phyloP scores from a whole-genome alignment of 306 rosid species.

The Acacia crassicarpa region DNA sequence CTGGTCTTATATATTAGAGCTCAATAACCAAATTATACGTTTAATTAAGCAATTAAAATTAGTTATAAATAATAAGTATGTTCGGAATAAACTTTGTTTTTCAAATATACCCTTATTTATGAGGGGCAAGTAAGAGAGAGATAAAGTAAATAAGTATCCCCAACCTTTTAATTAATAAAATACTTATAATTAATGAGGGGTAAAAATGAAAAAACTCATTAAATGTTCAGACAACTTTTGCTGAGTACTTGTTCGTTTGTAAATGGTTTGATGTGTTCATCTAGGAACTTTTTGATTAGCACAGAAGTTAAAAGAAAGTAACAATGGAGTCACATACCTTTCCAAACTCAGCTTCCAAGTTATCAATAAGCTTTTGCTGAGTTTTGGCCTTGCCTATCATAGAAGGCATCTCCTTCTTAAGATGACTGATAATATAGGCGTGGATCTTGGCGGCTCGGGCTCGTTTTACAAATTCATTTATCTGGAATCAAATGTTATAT shows the following conservation, averaged over 20 bases:
- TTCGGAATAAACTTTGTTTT: too few species aligned
- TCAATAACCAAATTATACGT: too few species aligned
- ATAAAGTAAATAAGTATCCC: too few species aligned
- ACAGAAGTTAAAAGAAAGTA: not conserved
- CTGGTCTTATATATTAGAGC: too few species aligned
- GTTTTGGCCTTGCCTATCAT: conserved; percentile 88
- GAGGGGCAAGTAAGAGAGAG: too few species aligned
- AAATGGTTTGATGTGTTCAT: not conserved
- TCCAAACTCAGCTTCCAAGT: conserved; percentile 68
- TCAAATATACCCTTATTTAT: too few species aligned
- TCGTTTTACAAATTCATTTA: conserved; percentile 94
- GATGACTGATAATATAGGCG: conserved; percentile 89
- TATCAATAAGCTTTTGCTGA: conserved; percentile 76
- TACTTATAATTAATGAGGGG: too few species aligned
- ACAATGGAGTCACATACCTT: conserved; percentile 54
- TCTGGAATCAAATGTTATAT: conserved; percentile 42
- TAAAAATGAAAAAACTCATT: too few species aligned
- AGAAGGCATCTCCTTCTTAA: conserved; percentile 84
- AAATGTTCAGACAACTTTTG: too few species aligned
- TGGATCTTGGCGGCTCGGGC: conserved; percentile 91
- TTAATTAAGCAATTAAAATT: too few species aligned
- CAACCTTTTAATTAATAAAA: too few species aligned
- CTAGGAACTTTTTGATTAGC: not conserved
- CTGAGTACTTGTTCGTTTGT: not conserved
- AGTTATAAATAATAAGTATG: too few species aligned